A percentile compares a stretch with the other conserved stretches of the same genome.
Conservation (phyloP, 2,329 filamentous ascomycete species). For the Arthrinium phaeospermum region DNA sequence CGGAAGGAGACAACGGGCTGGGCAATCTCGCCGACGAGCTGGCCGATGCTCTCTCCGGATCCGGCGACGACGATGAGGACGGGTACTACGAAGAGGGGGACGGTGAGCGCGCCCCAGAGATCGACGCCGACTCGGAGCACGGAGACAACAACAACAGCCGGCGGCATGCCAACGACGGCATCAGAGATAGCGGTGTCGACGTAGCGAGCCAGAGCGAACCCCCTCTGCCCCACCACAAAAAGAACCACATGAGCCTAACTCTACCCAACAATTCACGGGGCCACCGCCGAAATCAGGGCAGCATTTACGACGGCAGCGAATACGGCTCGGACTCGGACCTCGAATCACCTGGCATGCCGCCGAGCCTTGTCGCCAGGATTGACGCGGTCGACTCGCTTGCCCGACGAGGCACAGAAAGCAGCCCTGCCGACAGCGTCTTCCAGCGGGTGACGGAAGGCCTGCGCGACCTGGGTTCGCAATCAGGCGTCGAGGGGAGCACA, state of each 20-base stretch:
- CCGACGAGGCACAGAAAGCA: conserved; percentile 68
- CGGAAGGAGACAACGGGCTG: conserved; percentile 59
- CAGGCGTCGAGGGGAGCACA: conserved; percentile 72
- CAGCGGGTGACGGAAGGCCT: conserved; percentile 72
- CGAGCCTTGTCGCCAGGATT: conserved; percentile 71
- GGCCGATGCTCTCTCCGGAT: conserved; percentile 73
- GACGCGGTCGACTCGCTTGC: conserved; percentile 75
- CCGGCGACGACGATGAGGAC: conserved; percentile 43
- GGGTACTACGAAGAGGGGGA: conserved; percentile 47
- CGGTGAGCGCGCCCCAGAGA: conserved; percentile 42
- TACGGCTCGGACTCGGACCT: conserved; percentile 76
- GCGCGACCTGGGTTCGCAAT: conserved; percentile 74
- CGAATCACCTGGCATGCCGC: conserved; percentile 70
- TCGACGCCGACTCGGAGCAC: conserved; percentile 42
- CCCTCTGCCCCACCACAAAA: conserved; percentile 29
- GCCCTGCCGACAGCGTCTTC: conserved; percentile 69
- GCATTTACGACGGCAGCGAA: conserved; percentile 74
- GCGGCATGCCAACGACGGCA: conserved; percentile 35
- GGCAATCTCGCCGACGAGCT: conserved; percentile 84
- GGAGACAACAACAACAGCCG: conserved; percentile 26
- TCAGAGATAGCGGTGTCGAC: conserved; percentile 51
- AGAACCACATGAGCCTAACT: conserved; percentile 48
- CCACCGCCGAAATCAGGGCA: conserved; percentile 56
- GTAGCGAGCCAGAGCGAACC: conserved; percentile 41
- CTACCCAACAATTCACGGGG: conserved; percentile 51